Evolutionary conservation across 208 protist species (phyloP).

Genomic region (Kentomonas sorsogonicus): DNA sequence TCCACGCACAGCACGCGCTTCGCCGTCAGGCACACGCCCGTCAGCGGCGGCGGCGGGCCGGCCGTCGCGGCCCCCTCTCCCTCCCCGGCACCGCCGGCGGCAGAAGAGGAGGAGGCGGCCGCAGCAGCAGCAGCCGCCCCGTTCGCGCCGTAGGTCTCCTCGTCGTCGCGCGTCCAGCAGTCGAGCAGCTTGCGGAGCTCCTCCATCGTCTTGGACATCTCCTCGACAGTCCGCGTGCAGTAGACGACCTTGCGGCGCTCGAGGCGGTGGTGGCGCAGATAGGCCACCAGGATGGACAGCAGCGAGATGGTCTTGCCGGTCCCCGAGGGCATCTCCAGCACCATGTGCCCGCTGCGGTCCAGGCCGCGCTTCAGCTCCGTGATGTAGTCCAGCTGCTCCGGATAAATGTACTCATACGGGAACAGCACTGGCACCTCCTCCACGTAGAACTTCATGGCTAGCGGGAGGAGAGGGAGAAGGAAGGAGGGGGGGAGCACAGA

Average conservation of each 20-base stretch:
- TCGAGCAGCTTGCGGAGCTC: conserved; percentile 89
- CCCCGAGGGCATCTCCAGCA: conserved; percentile 99
- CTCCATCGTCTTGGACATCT: conserved; percentile 97
- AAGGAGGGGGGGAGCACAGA: conserved; percentile 5
- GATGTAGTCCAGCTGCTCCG: conserved; percentile 99
- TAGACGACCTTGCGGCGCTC: conserved; percentile 97
- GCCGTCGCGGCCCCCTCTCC: no score
- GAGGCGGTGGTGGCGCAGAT: conserved; percentile 88
- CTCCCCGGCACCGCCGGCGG: no score
- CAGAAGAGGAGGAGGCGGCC: no score
- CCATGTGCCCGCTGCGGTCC: conserved; percentile 91
- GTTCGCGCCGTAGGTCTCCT: no score
- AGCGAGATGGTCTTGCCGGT: conserved; percentile 99
- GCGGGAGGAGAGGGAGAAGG: neutral
- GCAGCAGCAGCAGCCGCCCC: no score
- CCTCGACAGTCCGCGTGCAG: conserved; percentile 98
- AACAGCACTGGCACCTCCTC: conserved; percentile 97
- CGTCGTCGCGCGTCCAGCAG: conserved; percentile 61
- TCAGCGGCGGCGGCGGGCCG: conserved; percentile 58
- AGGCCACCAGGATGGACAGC: conserved; percentile 94
- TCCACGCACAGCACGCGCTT: conserved; percentile 97
- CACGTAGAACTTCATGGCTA: conserved; percentile 92
- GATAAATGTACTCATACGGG: conserved; percentile 98
- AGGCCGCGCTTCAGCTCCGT: conserved; percentile 94
- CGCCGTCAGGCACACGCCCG: conserved; percentile 81